Conservation (phyloP, 2,329 filamentous ascomycete genomes). For the Aspergillus oerlinghausenensis region DNA sequence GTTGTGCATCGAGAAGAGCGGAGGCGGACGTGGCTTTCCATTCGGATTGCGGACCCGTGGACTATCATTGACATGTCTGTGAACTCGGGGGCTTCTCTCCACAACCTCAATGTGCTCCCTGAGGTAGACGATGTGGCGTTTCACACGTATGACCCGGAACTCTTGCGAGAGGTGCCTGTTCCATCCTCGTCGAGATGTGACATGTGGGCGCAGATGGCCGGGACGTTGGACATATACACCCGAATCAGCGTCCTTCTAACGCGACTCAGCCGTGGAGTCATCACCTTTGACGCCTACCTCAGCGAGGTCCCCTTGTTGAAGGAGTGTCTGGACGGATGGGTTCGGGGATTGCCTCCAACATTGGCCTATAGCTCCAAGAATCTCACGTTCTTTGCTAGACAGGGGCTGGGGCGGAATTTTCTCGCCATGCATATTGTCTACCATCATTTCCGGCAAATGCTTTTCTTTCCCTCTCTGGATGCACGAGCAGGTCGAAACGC, state of each 20-base stretch:
- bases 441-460: conserved; percentile 20
- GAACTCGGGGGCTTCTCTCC: conserved; percentile 8
- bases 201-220: conserved; percentile 21
- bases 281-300: conserved; percentile 15
- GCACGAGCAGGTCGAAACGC: conserved; percentile 1
- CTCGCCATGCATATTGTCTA: conserved; percentile 21
- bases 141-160: conserved; percentile 6
- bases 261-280: conserved; percentile 11
- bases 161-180: background rate
- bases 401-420: conserved; percentile 16
- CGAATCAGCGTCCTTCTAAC: conserved; percentile 12
- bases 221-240: conserved; percentile 14
- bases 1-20: conserved; percentile 12
- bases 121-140: conserved; percentile 19
- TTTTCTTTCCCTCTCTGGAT: conserved; percentile 19
- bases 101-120: conserved; percentile 1
- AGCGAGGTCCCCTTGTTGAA: conserved; percentile 8
- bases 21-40: conserved; percentile 17
- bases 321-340: conserved; percentile 14
- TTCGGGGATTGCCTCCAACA: conserved; percentile 6
- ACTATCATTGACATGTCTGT: conserved; percentile 16
- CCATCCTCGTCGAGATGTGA: conserved; percentile 7
- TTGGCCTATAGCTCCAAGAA: conserved; percentile 12
- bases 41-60: conserved; percentile 18
- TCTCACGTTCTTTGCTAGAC: conserved; percentile 8